Evolutionary conservation across 192 early-diverging fungal genomes (phyloP).

Genomic region (Coemansia sp.): DNA sequence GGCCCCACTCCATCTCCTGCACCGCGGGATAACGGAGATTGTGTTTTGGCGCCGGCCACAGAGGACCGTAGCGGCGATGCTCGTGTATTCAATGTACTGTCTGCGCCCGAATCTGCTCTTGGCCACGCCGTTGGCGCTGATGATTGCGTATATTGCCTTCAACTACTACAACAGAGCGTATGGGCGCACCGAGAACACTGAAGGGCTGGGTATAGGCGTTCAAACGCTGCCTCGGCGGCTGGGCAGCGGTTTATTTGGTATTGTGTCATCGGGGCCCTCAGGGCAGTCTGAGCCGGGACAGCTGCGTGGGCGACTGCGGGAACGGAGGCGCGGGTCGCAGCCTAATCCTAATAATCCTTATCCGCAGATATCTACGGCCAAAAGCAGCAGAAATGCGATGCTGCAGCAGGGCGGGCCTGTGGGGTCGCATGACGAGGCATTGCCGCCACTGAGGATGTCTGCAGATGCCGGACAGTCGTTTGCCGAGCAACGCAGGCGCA

Average conservation of each 20-base stretch:
- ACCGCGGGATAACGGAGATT: constrained; percentile 24
- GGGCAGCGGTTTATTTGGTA: constrained; percentile 6
- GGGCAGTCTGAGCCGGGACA: neutral
- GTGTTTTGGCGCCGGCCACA: constrained; percentile 44
- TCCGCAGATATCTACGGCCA: constrained; percentile 11
- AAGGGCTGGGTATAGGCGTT: neutral
- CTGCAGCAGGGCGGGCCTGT: neutral
- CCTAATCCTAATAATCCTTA: constrained; percentile 8
- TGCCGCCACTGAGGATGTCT: constrained; percentile 3
- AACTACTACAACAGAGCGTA: constrained; percentile 38
- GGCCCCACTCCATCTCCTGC: constrained; percentile 33
- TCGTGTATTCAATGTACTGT: constrained; percentile 42
- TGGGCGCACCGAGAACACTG: neutral
- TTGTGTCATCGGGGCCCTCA: constrained; percentile 15
- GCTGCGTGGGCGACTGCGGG: constrained; percentile 1
- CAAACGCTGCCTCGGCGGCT: constrained; percentile 4
- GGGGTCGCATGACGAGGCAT: constrained; percentile 1
- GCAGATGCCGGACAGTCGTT: neutral
- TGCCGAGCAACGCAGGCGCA: constrained; percentile 3
- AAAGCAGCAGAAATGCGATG: neutral
- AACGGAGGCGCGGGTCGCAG: constrained; percentile 9
- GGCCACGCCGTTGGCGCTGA: constrained; percentile 35
- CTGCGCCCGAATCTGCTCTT: constrained; percentile 44
- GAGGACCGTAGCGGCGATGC: constrained; percentile 35
- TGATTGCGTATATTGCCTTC: constrained; percentile 46